Evolutionary conservation across 2,329 filamentous ascomycete species (phyloP).

Genomic region (Ophiostoma sp.): DNA sequence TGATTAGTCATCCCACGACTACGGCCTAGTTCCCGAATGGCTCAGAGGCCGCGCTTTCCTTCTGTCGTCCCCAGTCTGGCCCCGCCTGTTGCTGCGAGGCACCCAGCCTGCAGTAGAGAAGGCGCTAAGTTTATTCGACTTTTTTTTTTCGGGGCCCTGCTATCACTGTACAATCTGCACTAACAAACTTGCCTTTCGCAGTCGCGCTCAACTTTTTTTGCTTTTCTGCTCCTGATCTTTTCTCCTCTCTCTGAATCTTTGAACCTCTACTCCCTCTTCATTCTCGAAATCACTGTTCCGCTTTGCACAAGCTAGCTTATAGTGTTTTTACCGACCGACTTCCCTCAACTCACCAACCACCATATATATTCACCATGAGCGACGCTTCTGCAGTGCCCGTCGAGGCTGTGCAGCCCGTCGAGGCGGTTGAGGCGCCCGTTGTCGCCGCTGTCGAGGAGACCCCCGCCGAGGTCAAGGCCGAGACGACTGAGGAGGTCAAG

Average conservation of each 20-base stretch:
- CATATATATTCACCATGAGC: conserved; percentile 25
- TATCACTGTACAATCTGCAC: conserved; percentile 12
- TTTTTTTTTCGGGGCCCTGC: conserved; percentile 16
- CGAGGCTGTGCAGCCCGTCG: conserved; percentile 28
- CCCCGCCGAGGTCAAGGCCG: conserved; percentile 29
- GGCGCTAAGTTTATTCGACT: conserved; percentile 19
- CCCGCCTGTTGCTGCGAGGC: conserved; percentile 17
- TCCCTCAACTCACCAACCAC: neutral
- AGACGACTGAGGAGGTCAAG: conserved; percentile 30
- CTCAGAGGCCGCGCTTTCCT: conserved; percentile 1
- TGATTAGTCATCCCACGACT: neutral
- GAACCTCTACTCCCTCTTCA: neutral
- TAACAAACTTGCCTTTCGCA: conserved; percentile 9
- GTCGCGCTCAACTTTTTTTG: conserved; percentile 18
- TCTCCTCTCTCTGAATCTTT: neutral
- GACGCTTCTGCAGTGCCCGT: conserved; percentile 26
- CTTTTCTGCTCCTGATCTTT: neutral
- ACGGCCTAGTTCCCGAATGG: conserved; percentile 4
- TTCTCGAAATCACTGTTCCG: neutral
- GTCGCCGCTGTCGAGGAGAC: conserved; percentile 12
- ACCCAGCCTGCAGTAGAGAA: conserved; percentile 15
- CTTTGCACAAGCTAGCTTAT: neutral
- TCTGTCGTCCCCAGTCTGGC: neutral
- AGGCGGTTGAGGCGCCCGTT: conserved; percentile 23
- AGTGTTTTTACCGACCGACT: neutral